Evolutionary conservation across 176 grass and related monocot genomes (phyloP).

Genomic region (Oropetium thomaeum): DNA sequence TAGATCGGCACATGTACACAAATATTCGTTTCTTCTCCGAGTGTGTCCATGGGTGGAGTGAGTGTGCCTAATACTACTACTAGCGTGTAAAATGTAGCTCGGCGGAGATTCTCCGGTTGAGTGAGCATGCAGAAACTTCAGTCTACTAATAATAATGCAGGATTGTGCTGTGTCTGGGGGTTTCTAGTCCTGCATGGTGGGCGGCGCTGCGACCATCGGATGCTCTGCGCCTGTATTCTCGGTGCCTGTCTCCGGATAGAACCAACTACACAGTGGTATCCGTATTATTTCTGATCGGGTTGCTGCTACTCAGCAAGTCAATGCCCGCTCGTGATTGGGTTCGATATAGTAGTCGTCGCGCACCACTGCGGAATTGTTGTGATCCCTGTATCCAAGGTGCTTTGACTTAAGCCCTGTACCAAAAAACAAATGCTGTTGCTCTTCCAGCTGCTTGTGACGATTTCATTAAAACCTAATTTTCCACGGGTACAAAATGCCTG

Average conservation of each 20-base stretch:
- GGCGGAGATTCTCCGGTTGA: neutral
- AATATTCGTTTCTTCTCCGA: neutral
- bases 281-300: neutral
- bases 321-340: neutral
- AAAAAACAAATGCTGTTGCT: no score
- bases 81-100: neutral
- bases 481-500: no score
- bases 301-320: no score
- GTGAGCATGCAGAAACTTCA: neutral
- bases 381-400: neutral
- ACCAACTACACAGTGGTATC: neutral
- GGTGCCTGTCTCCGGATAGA: slow-evolving; percentile 24
- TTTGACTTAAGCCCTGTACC: neutral
- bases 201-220: slow-evolving; percentile 36
- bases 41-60: no score
- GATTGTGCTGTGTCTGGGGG: no score
- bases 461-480: no score
- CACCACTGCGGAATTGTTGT: neutral
- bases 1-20: neutral
- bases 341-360: neutral
- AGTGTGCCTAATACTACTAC: no score
- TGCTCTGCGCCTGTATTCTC: slow-evolving; percentile 25
- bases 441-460: no score
- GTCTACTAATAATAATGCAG: neutral
- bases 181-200: no score